A percentile compares a stretch with the other conserved stretches of the same genome.
phyloP scores from a whole-genome alignment of 345 rosid genomes.

The Brassica incana region DNA sequence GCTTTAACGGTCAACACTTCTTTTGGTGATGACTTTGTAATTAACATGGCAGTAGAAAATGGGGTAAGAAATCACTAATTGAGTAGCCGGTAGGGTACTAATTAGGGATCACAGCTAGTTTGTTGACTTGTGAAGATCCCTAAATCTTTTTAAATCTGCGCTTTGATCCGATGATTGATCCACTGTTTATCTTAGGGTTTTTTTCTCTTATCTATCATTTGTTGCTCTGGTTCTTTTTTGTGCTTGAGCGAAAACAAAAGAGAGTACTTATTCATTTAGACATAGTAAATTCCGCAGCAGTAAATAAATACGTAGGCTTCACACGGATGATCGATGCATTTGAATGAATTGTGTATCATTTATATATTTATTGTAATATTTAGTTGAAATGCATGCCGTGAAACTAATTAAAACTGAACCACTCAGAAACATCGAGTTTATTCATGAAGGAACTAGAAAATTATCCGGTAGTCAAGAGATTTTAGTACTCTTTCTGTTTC shows the following conservation, averaged over 20 bases:
- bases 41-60: not conserved
- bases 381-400: not conserved
- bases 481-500: not conserved
- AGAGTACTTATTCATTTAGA: not conserved
- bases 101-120: conserved; percentile 4
- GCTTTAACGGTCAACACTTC: not conserved
- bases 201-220: not conserved
- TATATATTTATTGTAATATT: not conserved
- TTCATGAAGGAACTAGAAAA: not conserved
- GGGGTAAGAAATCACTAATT: not conserved
- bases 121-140: conserved; percentile 10
- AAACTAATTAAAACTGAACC: conserved; percentile 4
- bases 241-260: not conserved
- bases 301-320: not conserved
- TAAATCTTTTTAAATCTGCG: not conserved
- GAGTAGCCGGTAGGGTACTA: not conserved
- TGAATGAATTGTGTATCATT: not conserved
- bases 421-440: not conserved
- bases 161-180: not conserved
- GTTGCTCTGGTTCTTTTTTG: not conserved
- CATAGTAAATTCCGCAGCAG: not conserved
- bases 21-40: conserved; percentile 8
- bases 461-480: not conserved
- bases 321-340: not conserved
- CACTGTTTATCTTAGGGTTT: not conserved